These are phyloP conservation scores for Hypoxylon sp. DNA, from an alignment of 2,329 filamentous ascomycete species.

Conservation along the genomic window DNA sequence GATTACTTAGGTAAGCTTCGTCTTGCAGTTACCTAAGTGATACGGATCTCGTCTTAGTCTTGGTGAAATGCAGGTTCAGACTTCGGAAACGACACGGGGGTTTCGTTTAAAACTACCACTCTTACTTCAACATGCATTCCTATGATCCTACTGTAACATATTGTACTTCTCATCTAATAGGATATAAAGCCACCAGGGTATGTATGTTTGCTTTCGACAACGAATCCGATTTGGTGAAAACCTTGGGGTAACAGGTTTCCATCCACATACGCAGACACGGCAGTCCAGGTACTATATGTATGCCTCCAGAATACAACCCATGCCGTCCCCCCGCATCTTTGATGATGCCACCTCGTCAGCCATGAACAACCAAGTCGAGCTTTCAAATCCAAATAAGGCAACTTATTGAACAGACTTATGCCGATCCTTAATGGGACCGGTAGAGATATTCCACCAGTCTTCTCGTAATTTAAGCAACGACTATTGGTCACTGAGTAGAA, in stretches of 20 bases:
- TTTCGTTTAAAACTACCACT: background rate
- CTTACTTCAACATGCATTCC: background rate
- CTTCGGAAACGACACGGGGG: background rate
- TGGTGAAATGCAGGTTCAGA: background rate
- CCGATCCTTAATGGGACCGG: constrained; percentile 19
- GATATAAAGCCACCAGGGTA: background rate
- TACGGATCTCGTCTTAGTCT: background rate
- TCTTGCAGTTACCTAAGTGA: background rate
- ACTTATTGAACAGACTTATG: constrained; percentile 23
- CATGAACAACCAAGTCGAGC: constrained; percentile 22
- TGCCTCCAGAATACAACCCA: constrained; percentile 30
- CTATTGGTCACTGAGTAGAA: constrained; percentile 6
- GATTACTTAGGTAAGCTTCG: background rate
- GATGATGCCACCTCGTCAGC: constrained; percentile 30
- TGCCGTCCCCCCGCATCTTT: constrained; percentile 34
- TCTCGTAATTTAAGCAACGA: background rate
- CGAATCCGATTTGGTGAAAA: background rate
- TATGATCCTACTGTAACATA: constrained; percentile 14
- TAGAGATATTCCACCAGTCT: constrained; percentile 30
- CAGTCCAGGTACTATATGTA: constrained; percentile 2
- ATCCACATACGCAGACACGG: background rate
- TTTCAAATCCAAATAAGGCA: constrained; percentile 30
- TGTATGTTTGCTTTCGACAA: background rate
- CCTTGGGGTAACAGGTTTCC: background rate
- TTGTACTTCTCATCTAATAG: background rate